Conservation (phyloP, 768 basidiomycete species). For the Rhizopogon roseolus region DNA sequence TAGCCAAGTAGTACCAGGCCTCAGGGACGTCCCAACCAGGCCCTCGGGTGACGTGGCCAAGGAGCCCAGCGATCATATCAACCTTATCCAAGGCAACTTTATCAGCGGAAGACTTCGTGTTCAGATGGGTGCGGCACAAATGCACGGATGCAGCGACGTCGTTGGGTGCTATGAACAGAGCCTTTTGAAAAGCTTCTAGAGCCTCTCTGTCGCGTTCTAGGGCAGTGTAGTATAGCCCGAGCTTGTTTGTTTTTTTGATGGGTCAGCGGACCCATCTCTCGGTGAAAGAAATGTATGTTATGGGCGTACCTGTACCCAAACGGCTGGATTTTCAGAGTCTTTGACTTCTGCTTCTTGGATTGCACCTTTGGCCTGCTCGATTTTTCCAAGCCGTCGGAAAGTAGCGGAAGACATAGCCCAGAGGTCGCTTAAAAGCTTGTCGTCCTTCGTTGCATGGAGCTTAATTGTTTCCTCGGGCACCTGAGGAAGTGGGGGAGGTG, state of each 20-base stretch:
- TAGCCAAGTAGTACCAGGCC: conserved; percentile 91
- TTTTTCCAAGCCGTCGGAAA: conserved; percentile 83
- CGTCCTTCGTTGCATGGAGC: conserved; percentile 46
- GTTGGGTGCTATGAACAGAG: conserved; percentile 80
- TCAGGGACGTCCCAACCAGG: conserved; percentile 89
- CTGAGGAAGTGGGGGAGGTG: conserved; percentile 31
- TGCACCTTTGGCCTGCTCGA: conserved; percentile 85
- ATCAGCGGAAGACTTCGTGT: conserved; percentile 10
- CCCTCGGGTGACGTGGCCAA: conserved; percentile 73
- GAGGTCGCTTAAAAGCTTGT: conserved; percentile 71
- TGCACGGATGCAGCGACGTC: conserved; percentile 76
- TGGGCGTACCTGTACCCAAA: conserved; percentile 86
- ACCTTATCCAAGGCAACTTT: conserved; percentile 39
- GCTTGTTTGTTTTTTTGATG: conserved; percentile 46
- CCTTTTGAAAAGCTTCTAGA: conserved; percentile 77
- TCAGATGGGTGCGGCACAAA: conserved; percentile 71
- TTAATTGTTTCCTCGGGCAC: conserved; percentile 25
- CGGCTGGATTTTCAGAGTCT: conserved; percentile 81
- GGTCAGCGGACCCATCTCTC: neutral
- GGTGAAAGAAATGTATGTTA: neutral
- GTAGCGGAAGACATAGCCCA: conserved; percentile 96
- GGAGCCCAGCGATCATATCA: conserved; percentile 79
- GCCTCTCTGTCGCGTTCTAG: conserved; percentile 57
- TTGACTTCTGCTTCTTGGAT: conserved; percentile 93
- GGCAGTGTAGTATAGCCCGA: conserved; percentile 70